These are phyloP conservation scores for Mycena sanguinolenta DNA, from an alignment of 768 basidiomycete genomes.

Conservation along the genomic window DNA sequence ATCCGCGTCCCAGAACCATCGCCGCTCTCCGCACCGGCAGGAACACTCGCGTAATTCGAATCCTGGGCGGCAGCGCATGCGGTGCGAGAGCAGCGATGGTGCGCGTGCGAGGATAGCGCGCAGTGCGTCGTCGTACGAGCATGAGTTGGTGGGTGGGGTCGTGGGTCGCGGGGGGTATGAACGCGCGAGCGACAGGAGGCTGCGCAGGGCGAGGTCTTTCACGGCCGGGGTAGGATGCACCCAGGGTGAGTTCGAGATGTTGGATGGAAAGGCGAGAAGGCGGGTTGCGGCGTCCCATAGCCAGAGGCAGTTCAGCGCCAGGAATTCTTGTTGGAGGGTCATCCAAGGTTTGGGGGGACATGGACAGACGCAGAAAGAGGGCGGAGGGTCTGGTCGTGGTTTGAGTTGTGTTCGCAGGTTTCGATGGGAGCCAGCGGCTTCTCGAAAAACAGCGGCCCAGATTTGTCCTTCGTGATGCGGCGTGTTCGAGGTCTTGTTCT, in stretches of 20 bases:
- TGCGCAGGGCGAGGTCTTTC: background rate
- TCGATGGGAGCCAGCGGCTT: background rate
- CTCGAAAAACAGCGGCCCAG: background rate
- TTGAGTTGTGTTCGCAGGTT: no score
- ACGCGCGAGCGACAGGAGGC: background rate
- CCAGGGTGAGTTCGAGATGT: constrained; percentile 4
- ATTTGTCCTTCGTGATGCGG: no score
- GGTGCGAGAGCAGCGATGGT: background rate
- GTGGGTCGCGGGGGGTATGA: constrained; percentile 4
- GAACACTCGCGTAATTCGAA: background rate
- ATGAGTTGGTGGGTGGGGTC: background rate
- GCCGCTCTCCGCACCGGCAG: background rate
- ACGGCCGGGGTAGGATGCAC: background rate
- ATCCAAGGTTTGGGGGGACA: no score
- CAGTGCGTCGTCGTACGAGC: background rate
- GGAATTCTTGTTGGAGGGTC: background rate
- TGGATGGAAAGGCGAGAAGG: constrained; percentile 6
- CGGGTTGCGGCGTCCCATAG: constrained; percentile 12
- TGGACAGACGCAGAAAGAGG: no score
- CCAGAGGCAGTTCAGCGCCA: background rate
- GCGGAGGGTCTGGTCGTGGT: no score
- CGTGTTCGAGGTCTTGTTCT: background rate
- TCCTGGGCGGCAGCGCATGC: background rate
- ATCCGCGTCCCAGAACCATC: constrained; percentile 9
- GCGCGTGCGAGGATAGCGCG: background rate